Evolutionary conservation across 371 early-diverging fungal genomes (phyloP).

Genomic region (Mortierella sp.): DNA sequence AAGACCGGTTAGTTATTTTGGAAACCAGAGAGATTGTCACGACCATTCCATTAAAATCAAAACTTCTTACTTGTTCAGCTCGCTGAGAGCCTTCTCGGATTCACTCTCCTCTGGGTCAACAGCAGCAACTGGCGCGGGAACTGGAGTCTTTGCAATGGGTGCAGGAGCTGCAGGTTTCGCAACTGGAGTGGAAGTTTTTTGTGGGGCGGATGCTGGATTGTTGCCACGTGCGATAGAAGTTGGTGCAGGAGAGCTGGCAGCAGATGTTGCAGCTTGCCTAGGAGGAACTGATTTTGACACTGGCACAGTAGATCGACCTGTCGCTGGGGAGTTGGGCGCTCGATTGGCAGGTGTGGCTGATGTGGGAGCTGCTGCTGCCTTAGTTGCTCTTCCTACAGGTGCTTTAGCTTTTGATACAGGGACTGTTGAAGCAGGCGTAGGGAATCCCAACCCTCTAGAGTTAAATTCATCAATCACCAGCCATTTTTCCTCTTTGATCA

Average conservation of each 20-base stretch:
- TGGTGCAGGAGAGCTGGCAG: background rate
- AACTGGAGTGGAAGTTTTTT: constrained; percentile 4
- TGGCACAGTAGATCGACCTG: constrained; percentile 11
- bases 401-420: constrained; percentile 19
- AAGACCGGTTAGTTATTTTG: background rate
- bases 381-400: constrained; percentile 15
- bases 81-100: constrained; percentile 58
- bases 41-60: background rate
- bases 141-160: constrained; percentile 1
- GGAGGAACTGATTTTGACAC: constrained; percentile 13
- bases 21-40: background rate
- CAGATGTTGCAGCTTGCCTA: constrained; percentile 6
- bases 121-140: constrained; percentile 4
- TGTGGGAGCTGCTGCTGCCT: background rate
- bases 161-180: constrained; percentile 5
- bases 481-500: constrained; percentile 78
- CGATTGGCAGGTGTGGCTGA: constrained; percentile 11
- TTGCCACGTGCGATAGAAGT: background rate
- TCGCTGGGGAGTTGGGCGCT: constrained; percentile 23
- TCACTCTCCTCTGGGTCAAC: constrained; percentile 25
- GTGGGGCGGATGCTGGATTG: constrained; percentile 8
- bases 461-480: constrained; percentile 70
- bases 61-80: constrained; percentile 64
- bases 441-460: constrained; percentile 51
- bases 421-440: constrained; percentile 23